Conservation (phyloP, 1,284 basidiomycete species). For the Lentinus polychrous region DNA sequence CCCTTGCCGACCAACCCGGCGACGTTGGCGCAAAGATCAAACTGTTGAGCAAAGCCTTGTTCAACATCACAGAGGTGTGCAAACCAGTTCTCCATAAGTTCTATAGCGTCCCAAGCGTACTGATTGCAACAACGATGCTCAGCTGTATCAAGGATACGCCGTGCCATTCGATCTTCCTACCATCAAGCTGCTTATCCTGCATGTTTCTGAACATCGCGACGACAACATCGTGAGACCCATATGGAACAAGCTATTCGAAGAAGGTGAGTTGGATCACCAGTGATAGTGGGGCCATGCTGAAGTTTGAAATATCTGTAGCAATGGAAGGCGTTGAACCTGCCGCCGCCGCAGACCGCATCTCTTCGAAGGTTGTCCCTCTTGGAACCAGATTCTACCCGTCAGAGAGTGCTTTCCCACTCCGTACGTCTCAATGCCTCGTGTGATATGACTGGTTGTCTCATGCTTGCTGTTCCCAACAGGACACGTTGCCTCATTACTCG, state of each 20-base stretch:
- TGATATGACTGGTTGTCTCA: conserved; percentile 7
- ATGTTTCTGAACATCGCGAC: conserved; percentile 90
- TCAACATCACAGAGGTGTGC: conserved; percentile 67
- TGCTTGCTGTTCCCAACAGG: conserved; percentile 33
- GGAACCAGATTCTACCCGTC: conserved; percentile 87
- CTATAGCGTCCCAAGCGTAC: conserved; percentile 7
- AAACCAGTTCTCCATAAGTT: conserved; percentile 4
- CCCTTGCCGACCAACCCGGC: conserved; percentile 51
- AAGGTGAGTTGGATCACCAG: conserved; percentile 64
- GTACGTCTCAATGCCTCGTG: conserved; percentile 39
- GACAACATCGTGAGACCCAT: conserved; percentile 75
- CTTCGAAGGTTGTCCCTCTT: conserved; percentile 60
- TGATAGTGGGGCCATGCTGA: no score
- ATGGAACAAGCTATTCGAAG: conserved; percentile 84
- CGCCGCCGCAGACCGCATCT: conserved; percentile 54
- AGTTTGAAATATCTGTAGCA: conserved; percentile 28
- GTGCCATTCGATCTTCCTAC: conserved; percentile 81
- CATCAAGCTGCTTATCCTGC: conserved; percentile 86
- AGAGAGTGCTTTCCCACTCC: conserved; percentile 82
- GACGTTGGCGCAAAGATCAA: conserved; percentile 52
- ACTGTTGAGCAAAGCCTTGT: conserved; percentile 46
- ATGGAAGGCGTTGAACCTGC: conserved; percentile 42
- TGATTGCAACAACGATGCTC: conserved; percentile 4
- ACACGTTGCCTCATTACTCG: conserved; percentile 60
- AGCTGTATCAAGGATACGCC: conserved; percentile 89